Evolutionary conservation across 2,329 filamentous ascomycete genomes (phyloP).

Genomic region (Diaporthe humulicola): DNA sequence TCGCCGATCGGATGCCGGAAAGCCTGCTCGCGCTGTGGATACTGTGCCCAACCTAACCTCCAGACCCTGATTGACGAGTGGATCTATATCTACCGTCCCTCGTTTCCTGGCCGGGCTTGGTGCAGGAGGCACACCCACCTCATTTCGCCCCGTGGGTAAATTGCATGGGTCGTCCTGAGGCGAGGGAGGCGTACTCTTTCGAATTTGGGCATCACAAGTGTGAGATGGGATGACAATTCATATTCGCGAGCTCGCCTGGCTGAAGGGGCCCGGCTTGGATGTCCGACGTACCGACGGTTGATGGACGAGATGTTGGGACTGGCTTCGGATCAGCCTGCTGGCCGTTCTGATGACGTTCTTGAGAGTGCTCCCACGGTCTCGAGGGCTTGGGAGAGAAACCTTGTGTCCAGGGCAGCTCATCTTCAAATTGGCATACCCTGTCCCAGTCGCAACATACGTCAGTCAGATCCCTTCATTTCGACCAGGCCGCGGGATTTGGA

Average conservation of each 20-base stretch:
- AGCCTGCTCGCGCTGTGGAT: slow-evolving; percentile 18
- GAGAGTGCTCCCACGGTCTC: not conserved
- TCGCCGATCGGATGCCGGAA: slow-evolving; percentile 24
- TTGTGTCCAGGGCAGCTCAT: not conserved
- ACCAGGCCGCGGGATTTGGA: not conserved
- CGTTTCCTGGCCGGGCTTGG: not conserved
- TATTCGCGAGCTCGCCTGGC: not conserved
- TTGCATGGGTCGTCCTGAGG: not conserved
- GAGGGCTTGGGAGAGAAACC: not conserved
- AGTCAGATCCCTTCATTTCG: not conserved
- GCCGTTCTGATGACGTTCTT: not conserved
- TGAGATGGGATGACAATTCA: not conserved
- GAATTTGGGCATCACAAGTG: not conserved
- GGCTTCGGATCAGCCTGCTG: not conserved
- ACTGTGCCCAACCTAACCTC: not conserved
- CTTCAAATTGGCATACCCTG: not conserved
- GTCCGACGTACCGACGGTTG: not conserved
- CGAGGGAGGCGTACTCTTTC: no score
- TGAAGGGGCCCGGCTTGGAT: not conserved
- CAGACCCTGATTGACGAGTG: slow-evolving; percentile 1
- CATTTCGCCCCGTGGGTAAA: not conserved
- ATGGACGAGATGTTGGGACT: not conserved
- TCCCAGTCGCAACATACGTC: not conserved
- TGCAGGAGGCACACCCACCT: slow-evolving; percentile 1
- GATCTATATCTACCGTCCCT: not conserved